These are phyloP conservation scores for Cubamyces lactineus DNA, from an alignment of 768 basidiomycete species.

Conservation along the genomic window DNA sequence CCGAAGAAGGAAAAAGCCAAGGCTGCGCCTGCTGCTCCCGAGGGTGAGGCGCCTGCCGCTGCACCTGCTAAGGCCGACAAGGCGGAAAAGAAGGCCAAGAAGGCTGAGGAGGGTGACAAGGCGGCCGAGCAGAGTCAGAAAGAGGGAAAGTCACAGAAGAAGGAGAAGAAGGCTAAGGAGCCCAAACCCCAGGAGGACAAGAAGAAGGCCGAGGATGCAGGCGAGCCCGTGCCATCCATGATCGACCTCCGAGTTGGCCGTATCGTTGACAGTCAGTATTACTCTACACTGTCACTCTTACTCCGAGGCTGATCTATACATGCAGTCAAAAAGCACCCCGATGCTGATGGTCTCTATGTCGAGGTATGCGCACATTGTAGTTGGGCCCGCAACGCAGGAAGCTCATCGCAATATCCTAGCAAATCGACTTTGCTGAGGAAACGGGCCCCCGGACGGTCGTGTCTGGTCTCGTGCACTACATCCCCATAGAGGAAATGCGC, in stretches of 20 bases:
- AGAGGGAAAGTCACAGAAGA: slow-evolving; percentile 44
- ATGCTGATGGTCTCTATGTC: slow-evolving; percentile 96
- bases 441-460: slow-evolving; percentile 95
- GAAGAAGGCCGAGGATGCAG: slow-evolving; percentile 58
- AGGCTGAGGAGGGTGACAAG: slow-evolving; percentile 17
- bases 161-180: slow-evolving; percentile 31
- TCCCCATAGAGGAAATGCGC: slow-evolving; percentile 92
- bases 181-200: slow-evolving; percentile 16
- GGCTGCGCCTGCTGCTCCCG: slow-evolving; percentile 30
- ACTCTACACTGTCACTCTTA: not conserved
- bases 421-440: slow-evolving; percentile 96
- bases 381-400: too few relatives aligned
- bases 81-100: slow-evolving; percentile 46
- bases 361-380: slow-evolving; percentile 53
- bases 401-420: slow-evolving; percentile 44
- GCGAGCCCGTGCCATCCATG: slow-evolving; percentile 93
- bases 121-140: slow-evolving; percentile 61
- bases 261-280: slow-evolving; percentile 79
- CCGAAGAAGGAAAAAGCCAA: slow-evolving; percentile 69
- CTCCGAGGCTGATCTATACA: not conserved
- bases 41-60: slow-evolving; percentile 32
- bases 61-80: slow-evolving; percentile 33
- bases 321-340: slow-evolving; percentile 92
- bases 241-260: slow-evolving; percentile 94
- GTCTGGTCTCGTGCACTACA: slow-evolving; percentile 95